phyloP scores from a whole-genome alignment of 2,329 filamentous ascomycete genomes.

The Aspergillus ochraceus region DNA sequence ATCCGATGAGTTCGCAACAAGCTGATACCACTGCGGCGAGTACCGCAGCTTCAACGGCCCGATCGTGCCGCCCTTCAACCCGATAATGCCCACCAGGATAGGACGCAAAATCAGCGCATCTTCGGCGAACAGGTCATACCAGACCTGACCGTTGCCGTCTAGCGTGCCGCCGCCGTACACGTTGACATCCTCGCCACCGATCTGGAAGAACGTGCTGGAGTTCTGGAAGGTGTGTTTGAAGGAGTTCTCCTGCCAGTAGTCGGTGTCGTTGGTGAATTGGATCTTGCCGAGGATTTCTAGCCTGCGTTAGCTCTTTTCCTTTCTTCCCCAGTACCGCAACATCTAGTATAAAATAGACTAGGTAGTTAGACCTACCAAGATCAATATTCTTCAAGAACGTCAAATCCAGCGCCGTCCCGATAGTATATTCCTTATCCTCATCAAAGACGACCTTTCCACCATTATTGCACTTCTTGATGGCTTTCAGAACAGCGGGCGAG shows the following conservation, averaged over 20 bases:
- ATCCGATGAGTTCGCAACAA: slow-evolving; percentile 65
- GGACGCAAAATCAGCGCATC: slow-evolving; percentile 60
- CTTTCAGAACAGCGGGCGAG: slow-evolving; percentile 53
- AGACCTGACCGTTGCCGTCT: slow-evolving; percentile 64
- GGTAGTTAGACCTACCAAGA: slow-evolving; percentile 46
- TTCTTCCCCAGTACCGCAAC: not conserved
- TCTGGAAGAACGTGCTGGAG: slow-evolving; percentile 65
- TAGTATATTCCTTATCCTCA: slow-evolving; percentile 56
- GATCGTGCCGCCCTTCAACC: slow-evolving; percentile 58
- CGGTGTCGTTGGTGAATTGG: slow-evolving; percentile 65
- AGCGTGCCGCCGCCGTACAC: slow-evolving; percentile 66
- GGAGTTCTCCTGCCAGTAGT: slow-evolving; percentile 66
- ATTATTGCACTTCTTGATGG: slow-evolving; percentile 61
- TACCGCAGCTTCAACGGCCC: slow-evolving; percentile 62
- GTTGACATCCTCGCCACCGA: slow-evolving; percentile 66
- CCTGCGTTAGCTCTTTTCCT: not conserved
- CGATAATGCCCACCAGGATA: slow-evolving; percentile 58
- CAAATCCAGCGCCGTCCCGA: slow-evolving; percentile 65
- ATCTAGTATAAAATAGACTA: not conserved
- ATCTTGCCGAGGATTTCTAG: slow-evolving; percentile 60
- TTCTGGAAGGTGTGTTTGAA: slow-evolving; percentile 69
- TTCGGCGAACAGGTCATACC: slow-evolving; percentile 63
- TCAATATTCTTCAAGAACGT: slow-evolving; percentile 66
- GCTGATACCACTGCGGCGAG: slow-evolving; percentile 63
- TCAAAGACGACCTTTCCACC: slow-evolving; percentile 63